Conservation (phyloP, 1,284 basidiomycete genomes). For the Ustilago xerochloae region DNA sequence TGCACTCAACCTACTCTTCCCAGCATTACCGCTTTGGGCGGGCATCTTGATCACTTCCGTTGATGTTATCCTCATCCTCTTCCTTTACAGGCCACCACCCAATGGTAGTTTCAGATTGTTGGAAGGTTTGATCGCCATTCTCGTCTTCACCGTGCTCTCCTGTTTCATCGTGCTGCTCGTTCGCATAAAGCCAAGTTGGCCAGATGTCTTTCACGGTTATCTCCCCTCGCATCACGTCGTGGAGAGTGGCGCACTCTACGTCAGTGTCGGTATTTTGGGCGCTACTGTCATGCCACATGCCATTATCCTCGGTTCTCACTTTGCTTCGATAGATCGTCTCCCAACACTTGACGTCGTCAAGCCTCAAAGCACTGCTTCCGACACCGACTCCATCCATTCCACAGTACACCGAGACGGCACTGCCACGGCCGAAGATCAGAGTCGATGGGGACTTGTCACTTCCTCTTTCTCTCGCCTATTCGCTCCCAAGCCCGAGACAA, state of each 20-base stretch:
- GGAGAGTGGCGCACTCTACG: conserved; percentile 76
- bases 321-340: conserved; percentile 59
- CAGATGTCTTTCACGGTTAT: conserved; percentile 82
- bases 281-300: conserved; percentile 83
- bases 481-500: conserved; percentile 11
- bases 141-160: conserved; percentile 71
- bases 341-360: conserved; percentile 10
- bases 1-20: conserved; percentile 83
- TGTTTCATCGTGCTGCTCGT: conserved; percentile 85
- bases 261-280: conserved; percentile 75
- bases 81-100: conserved; percentile 67
- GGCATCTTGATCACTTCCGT: conserved; percentile 80
- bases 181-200: conserved; percentile 81
- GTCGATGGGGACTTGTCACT: conserved; percentile 11
- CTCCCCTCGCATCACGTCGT: conserved; percentile 79
- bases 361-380: not conserved
- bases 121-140: conserved; percentile 77
- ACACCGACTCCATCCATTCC: not conserved
- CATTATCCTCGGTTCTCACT: conserved; percentile 85
- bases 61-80: conserved; percentile 81
- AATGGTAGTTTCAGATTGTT: conserved; percentile 70
- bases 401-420: too few relatives aligned
- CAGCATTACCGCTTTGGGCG: conserved; percentile 72
- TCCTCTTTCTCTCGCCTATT: conserved; percentile 12
- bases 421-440: not conserved